phyloP scores from a whole-genome alignment of 257 asterid species.

The Ocimum tenuiflorum region DNA sequence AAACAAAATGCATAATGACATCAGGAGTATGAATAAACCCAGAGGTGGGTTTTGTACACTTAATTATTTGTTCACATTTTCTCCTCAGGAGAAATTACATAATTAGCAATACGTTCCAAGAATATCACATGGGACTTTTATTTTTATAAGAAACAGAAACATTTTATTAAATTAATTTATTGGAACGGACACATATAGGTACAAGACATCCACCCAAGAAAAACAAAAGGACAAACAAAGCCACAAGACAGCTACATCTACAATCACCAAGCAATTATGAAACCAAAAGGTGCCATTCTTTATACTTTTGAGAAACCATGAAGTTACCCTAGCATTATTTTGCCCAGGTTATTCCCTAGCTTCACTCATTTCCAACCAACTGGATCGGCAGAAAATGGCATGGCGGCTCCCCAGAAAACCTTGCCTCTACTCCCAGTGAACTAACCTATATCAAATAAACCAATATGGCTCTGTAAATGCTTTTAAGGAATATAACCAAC shows the following conservation, averaged over 20 bases:
- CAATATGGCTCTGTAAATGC: not conserved
- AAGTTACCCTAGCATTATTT: not conserved
- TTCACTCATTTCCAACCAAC: not conserved
- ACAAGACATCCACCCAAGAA: not conserved
- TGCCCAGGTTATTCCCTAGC: not conserved
- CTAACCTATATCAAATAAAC: not conserved
- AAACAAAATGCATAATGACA: no score
- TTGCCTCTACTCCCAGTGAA: not conserved
- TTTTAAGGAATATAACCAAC: not conserved
- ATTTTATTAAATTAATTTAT: no score
- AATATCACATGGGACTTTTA: no score
- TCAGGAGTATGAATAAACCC: not conserved
- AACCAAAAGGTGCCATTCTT: not conserved
- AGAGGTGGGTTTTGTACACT: not conserved
- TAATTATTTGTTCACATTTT: no score
- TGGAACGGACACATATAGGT: not conserved
- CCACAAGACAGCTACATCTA: not conserved
- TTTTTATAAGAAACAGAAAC: no score
- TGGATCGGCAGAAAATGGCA: not conserved
- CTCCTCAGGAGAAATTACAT: no score
- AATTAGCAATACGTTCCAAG: no score
- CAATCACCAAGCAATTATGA: not conserved
- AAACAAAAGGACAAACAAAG: not conserved
- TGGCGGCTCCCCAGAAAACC: not conserved
- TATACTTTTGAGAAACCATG: not conserved